Conservation (phyloP, 2,329 filamentous ascomycete genomes). For the Talaromyces sp. region DNA sequence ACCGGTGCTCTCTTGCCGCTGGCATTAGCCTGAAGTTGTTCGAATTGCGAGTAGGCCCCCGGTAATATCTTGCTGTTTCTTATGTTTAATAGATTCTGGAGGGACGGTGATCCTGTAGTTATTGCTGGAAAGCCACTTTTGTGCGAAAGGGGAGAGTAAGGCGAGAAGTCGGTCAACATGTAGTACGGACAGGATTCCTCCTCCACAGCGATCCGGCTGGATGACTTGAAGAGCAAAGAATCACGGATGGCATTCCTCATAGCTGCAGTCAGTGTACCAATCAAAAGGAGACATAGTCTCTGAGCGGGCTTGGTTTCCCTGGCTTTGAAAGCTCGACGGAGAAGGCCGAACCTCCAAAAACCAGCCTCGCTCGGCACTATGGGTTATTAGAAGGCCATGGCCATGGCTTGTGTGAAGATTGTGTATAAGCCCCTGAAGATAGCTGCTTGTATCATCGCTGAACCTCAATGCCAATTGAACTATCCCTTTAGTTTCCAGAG, state of each 20-base stretch:
- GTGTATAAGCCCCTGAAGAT: conserved; percentile 37
- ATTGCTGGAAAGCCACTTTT: conserved; percentile 23
- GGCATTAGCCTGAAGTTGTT: too few species aligned
- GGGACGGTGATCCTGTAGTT: conserved; percentile 39
- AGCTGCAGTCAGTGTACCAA: conserved; percentile 52
- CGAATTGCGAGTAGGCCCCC: conserved; percentile 25
- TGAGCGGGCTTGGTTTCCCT: conserved; percentile 40
- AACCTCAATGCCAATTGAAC: conserved; percentile 2
- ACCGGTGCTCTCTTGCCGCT: too few species aligned
- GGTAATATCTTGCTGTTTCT: conserved; percentile 14
- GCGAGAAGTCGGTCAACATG: conserved; percentile 22
- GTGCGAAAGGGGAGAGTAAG: conserved; percentile 30
- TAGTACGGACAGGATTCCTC: conserved; percentile 1
- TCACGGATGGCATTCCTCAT: conserved; percentile 40
- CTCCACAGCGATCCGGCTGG: conserved; percentile 43
- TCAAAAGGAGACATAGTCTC: conserved; percentile 48
- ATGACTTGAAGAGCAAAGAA: conserved; percentile 49
- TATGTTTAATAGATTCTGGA: conserved; percentile 34
- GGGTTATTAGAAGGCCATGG: conserved; percentile 45
- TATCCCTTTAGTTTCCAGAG: conserved; percentile 4
- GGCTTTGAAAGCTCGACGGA: conserved; percentile 33
- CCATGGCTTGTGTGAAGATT: conserved; percentile 37
- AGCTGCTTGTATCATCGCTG: conserved; percentile 35
- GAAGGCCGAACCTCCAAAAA: conserved; percentile 49
- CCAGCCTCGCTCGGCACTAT: conserved; percentile 47